These are phyloP conservation scores for Camelina laxa DNA, from an alignment of 345 rosid genomes.

Conservation along the genomic window DNA sequence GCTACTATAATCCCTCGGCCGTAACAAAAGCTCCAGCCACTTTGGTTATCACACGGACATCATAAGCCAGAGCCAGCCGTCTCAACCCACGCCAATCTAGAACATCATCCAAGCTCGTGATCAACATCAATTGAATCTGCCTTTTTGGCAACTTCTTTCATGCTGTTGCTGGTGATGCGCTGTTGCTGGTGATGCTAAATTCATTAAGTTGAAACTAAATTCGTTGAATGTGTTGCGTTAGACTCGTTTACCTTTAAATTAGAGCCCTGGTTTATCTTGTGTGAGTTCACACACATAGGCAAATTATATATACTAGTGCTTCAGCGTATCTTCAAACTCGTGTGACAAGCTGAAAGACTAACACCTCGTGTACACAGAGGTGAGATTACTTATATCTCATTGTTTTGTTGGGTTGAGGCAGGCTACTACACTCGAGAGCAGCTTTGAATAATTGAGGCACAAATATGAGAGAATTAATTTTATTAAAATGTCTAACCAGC, in stretches of 20 bases:
- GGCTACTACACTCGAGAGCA: not conserved
- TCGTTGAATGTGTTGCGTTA: too few species aligned
- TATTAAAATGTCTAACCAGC: constrained; percentile 35
- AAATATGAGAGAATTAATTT: not conserved
- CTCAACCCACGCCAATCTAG: not conserved
- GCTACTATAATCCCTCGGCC: not conserved
- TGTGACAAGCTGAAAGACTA: not conserved
- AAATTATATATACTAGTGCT: not conserved
- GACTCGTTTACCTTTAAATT: not conserved
- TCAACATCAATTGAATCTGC: not conserved
- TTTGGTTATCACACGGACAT: not conserved
- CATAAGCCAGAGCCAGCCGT: not conserved
- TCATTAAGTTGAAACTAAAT: too few species aligned
- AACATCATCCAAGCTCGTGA: not conserved
- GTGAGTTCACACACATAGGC: not conserved
- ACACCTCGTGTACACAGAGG: not conserved
- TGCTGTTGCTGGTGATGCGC: not conserved
- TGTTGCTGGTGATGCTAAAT: not conserved
- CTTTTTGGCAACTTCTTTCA: not conserved
- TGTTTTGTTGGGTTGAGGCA: not conserved
- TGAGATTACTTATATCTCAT: not conserved
- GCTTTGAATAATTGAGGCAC: not conserved
- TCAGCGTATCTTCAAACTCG: not conserved
- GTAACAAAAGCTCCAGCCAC: not conserved
- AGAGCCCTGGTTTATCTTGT: not conserved